Base-by-base conservation (phyloP, 1,284 basidiomycete species). In the Austroboletus rostrupii region DNA sequence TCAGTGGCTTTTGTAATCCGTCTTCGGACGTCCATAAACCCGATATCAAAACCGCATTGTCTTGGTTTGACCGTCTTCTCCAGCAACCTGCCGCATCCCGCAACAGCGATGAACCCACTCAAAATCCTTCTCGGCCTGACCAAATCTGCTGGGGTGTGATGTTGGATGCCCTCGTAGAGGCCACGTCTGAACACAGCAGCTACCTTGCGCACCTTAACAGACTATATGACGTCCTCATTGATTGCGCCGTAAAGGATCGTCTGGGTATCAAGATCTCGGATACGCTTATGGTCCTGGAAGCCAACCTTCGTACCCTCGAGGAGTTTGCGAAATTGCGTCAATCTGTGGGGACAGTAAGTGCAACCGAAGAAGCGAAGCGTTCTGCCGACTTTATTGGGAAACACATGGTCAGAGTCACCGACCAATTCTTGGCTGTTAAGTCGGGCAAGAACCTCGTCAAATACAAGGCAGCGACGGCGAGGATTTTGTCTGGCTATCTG, bases 11-110 rank as follows among this genome's bases (percentile, higher is more conserved):
- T 64, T 77, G 81, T 57, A 66, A 73, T 17, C 61, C 68, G 2
- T 45, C 50, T 13, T 50, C 52, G 11, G 44, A 4, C 12, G 20
- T 23, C 19, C 35, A 26, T 2, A 46, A 56, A 23, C 82, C 82
- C 7, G 87, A 94, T 56, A 58, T 84, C 11, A 61, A 72, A 3
- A 82, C 79, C 1, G 91, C 91, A 0, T 59, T 85, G 35, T 64
- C 73, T 11, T 92, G 89, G 90, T 89, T 87, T 61, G 73, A 85
- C 47, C 75, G 79, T 44, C 72, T 90, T 36, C 66, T 85, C 35
- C 64, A 72, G 42, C 76, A 80, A 50, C 70, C 71, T 7, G 48
- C 65, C 11, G 56, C 66, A 10, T 68, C 73, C 1, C 45, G 38
- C n/a, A 52, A 67, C 56, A 70, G 72, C 2, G 75, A 70, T 52